Conservation (phyloP, 2,329 filamentous ascomycete genomes). For the Exutisphaerella laricina region DNA sequence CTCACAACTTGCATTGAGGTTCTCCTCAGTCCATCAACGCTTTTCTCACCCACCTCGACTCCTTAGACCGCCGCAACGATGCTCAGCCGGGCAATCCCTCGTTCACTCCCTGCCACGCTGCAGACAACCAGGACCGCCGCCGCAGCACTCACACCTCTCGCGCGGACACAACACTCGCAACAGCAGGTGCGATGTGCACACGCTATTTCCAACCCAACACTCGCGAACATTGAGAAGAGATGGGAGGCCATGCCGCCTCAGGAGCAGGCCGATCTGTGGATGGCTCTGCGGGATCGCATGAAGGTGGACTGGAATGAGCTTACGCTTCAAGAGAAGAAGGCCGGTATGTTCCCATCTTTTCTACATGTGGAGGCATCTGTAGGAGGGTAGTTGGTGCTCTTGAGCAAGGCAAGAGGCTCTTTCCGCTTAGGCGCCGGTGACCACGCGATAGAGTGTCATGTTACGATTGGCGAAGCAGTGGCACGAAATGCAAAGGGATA, state of each 20-base stretch:
- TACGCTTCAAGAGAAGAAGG: conserved; percentile 97
- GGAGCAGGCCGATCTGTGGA: conserved; percentile 99
- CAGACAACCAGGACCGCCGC: conserved; percentile 18
- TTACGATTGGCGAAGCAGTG: no score
- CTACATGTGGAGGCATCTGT: background rate
- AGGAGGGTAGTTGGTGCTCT: conserved; percentile 2
- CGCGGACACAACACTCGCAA: conserved; percentile 16
- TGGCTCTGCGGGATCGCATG: conserved; percentile 97
- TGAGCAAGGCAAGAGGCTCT: conserved; percentile 5
- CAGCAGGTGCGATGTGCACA: conserved; percentile 62
- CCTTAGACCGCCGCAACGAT: conserved; percentile 14
- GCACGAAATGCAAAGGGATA: no score
- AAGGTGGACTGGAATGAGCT: conserved; percentile 95
- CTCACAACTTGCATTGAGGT: conserved; percentile 2
- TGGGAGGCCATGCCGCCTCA: conserved; percentile 97
- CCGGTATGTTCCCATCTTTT: conserved; percentile 56
- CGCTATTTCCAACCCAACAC: conserved; percentile 94
- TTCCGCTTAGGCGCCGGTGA: background rate
- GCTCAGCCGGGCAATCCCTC: conserved; percentile 21
- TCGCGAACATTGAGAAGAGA: conserved; percentile 98
- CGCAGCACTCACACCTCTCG: conserved; percentile 18
- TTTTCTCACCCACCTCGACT: conserved; percentile 10
- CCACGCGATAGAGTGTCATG: background rate
- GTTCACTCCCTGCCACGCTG: conserved; percentile 20
- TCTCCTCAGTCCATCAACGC: conserved; percentile 5